Conservation (phyloP, 352 stramenopile species). For the Phytophthora colocasiae region DNA sequence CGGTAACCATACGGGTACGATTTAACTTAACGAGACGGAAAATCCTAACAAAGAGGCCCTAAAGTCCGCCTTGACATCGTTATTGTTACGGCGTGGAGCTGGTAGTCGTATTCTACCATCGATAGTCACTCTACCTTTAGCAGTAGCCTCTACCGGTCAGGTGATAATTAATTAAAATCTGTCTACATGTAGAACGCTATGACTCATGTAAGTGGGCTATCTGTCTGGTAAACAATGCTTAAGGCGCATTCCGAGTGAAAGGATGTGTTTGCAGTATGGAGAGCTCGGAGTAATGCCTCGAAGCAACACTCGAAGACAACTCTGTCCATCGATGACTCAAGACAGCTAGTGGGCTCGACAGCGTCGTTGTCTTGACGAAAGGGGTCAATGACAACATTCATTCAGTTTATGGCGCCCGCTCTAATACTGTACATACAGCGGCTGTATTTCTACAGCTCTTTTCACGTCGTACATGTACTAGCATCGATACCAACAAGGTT, state of each 20-base stretch:
- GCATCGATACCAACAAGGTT: not conserved
- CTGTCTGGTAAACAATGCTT: too few species aligned
- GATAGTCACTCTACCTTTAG: not conserved
- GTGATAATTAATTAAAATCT: too few species aligned
- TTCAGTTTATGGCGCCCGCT: not conserved
- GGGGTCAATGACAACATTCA: not conserved
- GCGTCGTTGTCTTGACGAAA: conserved; percentile 14
- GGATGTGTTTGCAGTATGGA: conserved; percentile 11
- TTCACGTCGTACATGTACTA: not conserved
- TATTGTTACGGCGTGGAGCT: not conserved
- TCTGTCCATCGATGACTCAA: conserved; percentile 5
- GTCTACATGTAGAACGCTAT: too few species aligned
- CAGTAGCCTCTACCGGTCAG: not conserved
- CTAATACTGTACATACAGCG: not conserved
- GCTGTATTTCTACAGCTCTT: not conserved
- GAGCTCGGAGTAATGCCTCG: conserved; percentile 12
- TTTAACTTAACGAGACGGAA: too few species aligned
- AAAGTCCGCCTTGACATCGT: not conserved
- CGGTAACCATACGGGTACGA: too few species aligned
- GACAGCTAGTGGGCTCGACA: conserved; percentile 4
- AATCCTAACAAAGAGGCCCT: too few species aligned
- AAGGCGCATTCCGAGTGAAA: not conserved
- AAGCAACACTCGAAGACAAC: conserved; percentile 1
- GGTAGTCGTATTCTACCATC: too few species aligned
- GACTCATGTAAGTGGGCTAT: too few species aligned